Evolutionary conservation across 176 grass and related monocot species (phyloP), one percentile per base, ranked within the genome.

Genomic region (Tuctoria greenei): DNA sequence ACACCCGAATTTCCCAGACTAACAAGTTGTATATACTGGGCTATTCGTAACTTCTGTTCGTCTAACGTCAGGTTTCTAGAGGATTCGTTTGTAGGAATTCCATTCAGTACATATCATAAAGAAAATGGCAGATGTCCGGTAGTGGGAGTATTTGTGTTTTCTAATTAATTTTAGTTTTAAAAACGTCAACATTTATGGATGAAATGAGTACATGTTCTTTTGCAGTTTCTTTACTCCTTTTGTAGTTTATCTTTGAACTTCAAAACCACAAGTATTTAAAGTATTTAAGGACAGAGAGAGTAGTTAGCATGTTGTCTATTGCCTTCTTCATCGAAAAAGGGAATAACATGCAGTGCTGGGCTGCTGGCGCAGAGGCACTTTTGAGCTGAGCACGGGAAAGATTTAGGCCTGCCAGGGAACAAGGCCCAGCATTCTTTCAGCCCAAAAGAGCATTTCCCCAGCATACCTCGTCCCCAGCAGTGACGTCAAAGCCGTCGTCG

Each of bases 1-100:
- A 8, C 36, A 65, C 65, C 1, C 34, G 31, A n/a, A 10, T 64
- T 17, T 20, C 10, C 44, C 50, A 25, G 69, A 39, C 50, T 18
- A 57, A 10, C 20, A 23, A 26, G 6, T 40, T 75, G 86, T 84
- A 76, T 47, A 88, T 64, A 71, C 5, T 18, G 16, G 37, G n/a
- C n/a, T 10, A 31, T 63, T 79, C 39, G 73, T 51, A 24, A 11
- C 37, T 54, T 2, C 67, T 15, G 0, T 59, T 38, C 25, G 67
- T 51, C 67, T 73, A 74, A 75, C 69, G 10, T 18, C 2, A 79
- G 75, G 36, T 73, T 28, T 25, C 20, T 67, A 79, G 86, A 31
- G 26, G 28, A 56, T 87, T 87, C 6, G 8, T 88, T 73, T 31
- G 31, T n/a, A n/a, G n/a, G n/a, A n/a, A n/a, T n/a, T n/a, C n/a